phyloP scores from a whole-genome alignment of 768 basidiomycete genomes.

The Phylloporus arenicola region DNA sequence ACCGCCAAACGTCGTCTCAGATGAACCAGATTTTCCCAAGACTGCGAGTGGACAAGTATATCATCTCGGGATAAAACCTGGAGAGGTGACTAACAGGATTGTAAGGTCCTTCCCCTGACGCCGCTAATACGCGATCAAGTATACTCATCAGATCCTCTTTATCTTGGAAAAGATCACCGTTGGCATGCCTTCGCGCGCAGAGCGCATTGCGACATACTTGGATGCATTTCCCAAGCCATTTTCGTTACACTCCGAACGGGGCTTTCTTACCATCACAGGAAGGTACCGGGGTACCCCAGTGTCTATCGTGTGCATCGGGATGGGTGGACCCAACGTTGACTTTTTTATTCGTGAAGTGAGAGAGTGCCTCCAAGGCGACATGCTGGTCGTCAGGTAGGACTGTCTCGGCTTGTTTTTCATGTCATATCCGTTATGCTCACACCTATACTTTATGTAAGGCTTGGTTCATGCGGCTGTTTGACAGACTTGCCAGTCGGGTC shows the following conservation, averaged over 20 bases:
- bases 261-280: constrained; percentile 70
- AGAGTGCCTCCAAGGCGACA: constrained; percentile 63
- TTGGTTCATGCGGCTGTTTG: constrained; percentile 79
- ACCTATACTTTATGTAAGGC: constrained; percentile 34
- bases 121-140: not conserved
- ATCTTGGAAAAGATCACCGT: constrained; percentile 55
- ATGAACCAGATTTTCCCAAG: constrained; percentile 61
- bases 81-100: constrained; percentile 79
- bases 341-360: constrained; percentile 80
- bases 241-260: constrained; percentile 63
- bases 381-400: constrained; percentile 46
- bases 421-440: not conserved
- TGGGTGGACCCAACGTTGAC: constrained; percentile 80
- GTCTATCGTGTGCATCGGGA: constrained; percentile 75
- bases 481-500: constrained; percentile 68
- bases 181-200: constrained; percentile 65
- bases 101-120: constrained; percentile 33
- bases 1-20: not conserved
- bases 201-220: constrained; percentile 51
- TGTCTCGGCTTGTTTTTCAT: not conserved
- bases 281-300: constrained; percentile 57
- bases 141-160: not conserved
- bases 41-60: constrained; percentile 71
- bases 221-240: constrained; percentile 59
- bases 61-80: constrained; percentile 68